Evolutionary conservation across 2,329 filamentous ascomycete genomes (phyloP).

Genomic region (Lachnellula cervina): DNA sequence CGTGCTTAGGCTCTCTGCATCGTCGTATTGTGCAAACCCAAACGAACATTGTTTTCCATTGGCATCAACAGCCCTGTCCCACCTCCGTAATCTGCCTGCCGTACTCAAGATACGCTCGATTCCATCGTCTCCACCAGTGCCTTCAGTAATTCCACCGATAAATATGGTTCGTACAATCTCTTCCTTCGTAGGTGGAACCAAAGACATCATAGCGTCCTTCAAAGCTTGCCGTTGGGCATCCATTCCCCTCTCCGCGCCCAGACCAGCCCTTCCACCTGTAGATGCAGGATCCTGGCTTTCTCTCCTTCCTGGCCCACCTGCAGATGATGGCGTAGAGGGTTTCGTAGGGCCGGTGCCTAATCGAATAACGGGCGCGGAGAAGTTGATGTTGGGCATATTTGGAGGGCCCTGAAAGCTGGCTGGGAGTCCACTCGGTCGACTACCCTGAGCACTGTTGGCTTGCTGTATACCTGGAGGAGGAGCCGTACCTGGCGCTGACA

Average conservation of each 20-base stretch:
- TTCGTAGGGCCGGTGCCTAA: conserved; percentile 76
- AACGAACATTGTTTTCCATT: conserved; percentile 80
- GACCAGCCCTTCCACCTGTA: conserved; percentile 34
- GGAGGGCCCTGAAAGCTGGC: conserved; percentile 81
- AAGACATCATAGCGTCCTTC: conserved; percentile 63
- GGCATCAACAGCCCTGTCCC: conserved; percentile 72
- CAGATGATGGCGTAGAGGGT: conserved; percentile 38
- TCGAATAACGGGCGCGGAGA: conserved; percentile 92
- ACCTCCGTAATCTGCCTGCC: conserved; percentile 76
- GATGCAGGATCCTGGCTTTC: conserved; percentile 40
- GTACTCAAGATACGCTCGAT: conserved; percentile 72
- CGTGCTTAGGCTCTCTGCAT: conserved; percentile 78
- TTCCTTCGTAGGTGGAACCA: conserved; percentile 80
- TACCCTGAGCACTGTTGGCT: conserved; percentile 67
- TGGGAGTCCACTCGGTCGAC: conserved; percentile 74
- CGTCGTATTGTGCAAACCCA: conserved; percentile 93
- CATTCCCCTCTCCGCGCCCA: conserved; percentile 43
- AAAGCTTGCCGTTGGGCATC: conserved; percentile 63
- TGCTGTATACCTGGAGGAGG: conserved; percentile 74
- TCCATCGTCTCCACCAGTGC: conserved; percentile 68
- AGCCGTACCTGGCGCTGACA: conserved; percentile 76
- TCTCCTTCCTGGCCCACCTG: conserved; percentile 40
- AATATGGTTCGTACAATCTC: conserved; percentile 92
- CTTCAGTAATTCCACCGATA: conserved; percentile 77
- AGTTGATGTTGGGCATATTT: conserved; percentile 97